These are phyloP conservation scores for Pluteus cervinus DNA, from an alignment of 768 basidiomycete genomes.

Conservation along the genomic window DNA sequence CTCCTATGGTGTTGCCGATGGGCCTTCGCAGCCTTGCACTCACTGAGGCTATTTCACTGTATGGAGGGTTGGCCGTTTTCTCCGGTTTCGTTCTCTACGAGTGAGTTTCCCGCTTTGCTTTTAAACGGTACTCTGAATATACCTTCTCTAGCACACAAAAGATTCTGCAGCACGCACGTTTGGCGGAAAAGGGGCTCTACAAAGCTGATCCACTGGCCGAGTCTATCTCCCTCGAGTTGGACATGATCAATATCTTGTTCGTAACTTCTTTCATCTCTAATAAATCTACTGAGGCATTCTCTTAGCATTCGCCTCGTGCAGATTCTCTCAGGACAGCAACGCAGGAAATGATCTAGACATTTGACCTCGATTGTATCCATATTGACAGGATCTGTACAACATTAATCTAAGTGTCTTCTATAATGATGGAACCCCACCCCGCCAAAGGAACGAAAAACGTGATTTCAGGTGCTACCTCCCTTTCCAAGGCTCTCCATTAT, in stretches of 20 bases:
- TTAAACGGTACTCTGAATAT: neutral
- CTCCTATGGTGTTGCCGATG: constrained; percentile 85
- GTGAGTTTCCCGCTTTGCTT: constrained; percentile 32
- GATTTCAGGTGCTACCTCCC: too few relatives aligned
- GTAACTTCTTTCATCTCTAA: constrained; percentile 15
- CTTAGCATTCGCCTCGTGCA: constrained; percentile 75
- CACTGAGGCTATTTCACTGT: constrained; percentile 73
- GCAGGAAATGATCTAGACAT: constrained; percentile 34
- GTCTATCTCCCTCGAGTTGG: constrained; percentile 72
- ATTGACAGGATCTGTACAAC: too few relatives aligned
- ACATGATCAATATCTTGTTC: constrained; percentile 88
- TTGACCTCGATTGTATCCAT: neutral
- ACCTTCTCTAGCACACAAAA: constrained; percentile 65
- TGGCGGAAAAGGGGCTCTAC: constrained; percentile 64
- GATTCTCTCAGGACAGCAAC: constrained; percentile 59
- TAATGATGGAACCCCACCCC: too few relatives aligned
- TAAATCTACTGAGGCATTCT: constrained; percentile 1
- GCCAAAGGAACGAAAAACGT: too few relatives aligned
- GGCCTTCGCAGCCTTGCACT: constrained; percentile 73
- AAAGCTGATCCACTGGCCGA: constrained; percentile 73
- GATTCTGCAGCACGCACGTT: constrained; percentile 68
- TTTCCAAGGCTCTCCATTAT: constrained; percentile 64
- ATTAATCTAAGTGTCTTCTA: too few relatives aligned
- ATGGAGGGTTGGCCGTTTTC: constrained; percentile 87
- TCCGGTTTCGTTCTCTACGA: constrained; percentile 84